Evolutionary conservation across 345 rosid species (phyloP).

Genomic region (Eucalyptus victrix): DNA sequence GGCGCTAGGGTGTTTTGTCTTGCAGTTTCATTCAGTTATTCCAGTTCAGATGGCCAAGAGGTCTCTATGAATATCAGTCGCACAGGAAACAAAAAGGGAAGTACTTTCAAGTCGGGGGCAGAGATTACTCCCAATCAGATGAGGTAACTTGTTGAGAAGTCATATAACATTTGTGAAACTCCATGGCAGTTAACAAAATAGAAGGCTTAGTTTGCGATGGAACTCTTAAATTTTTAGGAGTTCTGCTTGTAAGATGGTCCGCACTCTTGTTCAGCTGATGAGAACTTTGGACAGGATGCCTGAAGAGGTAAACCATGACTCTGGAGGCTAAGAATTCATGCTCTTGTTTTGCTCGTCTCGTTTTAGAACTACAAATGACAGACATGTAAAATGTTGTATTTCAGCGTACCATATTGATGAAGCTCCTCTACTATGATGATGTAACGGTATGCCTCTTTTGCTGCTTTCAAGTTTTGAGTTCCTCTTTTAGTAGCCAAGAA

Average conservation of each 20-base stretch:
- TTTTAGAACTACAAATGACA: not conserved
- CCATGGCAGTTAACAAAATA: not conserved
- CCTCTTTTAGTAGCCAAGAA: not conserved
- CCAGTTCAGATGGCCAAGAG: conserved; percentile 66
- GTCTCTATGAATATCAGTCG: conserved; percentile 82
- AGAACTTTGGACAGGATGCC: conserved; percentile 96
- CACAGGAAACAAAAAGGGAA: conserved; percentile 70
- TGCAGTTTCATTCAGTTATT: conserved; percentile 92
- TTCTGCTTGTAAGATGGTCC: conserved; percentile 94
- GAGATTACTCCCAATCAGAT: conserved; percentile 88
- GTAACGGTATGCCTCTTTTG: conserved; percentile 62
- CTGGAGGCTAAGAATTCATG: not conserved
- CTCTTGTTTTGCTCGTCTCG: not conserved
- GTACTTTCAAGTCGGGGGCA: conserved; percentile 53
- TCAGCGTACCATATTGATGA: conserved; percentile 96
- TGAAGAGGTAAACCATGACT: conserved; percentile 48
- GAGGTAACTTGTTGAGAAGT: conserved; percentile 36
- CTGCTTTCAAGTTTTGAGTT: not conserved
- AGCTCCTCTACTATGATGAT: conserved; percentile 88
- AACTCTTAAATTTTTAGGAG: conserved; percentile 35
- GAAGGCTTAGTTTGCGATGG: not conserved
- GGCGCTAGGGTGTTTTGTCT: not conserved
- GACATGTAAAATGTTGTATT: not conserved
- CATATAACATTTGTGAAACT: not conserved
- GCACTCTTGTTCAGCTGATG: conserved; percentile 89